These are phyloP conservation scores for Achaetomium macrosporum DNA, from an alignment of 2,329 filamentous ascomycete genomes.

Conservation along the genomic window DNA sequence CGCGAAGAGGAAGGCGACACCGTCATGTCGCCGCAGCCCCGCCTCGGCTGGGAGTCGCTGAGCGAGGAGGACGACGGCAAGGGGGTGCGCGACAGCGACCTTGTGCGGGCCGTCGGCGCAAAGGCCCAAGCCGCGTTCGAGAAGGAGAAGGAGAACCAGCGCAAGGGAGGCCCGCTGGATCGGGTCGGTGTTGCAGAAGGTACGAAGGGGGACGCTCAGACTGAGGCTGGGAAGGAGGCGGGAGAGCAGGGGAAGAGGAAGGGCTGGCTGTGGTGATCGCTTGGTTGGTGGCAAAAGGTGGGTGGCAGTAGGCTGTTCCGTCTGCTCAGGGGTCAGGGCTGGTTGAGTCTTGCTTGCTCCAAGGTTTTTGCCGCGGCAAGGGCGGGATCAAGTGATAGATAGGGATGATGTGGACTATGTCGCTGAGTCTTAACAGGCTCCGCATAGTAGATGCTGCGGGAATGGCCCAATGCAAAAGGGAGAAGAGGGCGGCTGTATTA, in stretches of 20 bases:
- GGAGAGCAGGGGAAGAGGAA: conserved; percentile 36
- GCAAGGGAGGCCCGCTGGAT: conserved; percentile 45
- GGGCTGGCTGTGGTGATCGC: conserved; percentile 40
- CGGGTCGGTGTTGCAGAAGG: conserved; percentile 38
- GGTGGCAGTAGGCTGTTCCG: neutral
- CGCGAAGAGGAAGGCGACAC: conserved; percentile 31
- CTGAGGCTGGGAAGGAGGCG: conserved; percentile 2
- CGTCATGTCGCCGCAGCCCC: conserved; percentile 21
- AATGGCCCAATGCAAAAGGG: neutral
- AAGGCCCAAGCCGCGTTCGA: conserved; percentile 43
- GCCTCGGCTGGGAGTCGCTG: conserved; percentile 31
- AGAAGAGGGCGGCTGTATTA: conserved; percentile 14
- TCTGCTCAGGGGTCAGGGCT: too few species aligned
- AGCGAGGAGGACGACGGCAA: conserved; percentile 30
- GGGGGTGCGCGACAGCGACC: conserved; percentile 27
- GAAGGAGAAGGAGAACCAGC: conserved; percentile 46
- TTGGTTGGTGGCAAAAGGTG: neutral
- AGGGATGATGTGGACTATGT: too few species aligned
- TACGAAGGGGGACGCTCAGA: conserved; percentile 10
- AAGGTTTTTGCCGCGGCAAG: too few species aligned
- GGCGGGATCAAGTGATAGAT: neutral
- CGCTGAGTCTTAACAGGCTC: too few species aligned
- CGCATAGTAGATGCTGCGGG: neutral
- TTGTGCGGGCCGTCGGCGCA: conserved; percentile 31
- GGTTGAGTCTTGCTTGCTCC: too few species aligned